phyloP scores from a whole-genome alignment of 2,329 filamentous ascomycete species.

The Epichloe scottii region DNA sequence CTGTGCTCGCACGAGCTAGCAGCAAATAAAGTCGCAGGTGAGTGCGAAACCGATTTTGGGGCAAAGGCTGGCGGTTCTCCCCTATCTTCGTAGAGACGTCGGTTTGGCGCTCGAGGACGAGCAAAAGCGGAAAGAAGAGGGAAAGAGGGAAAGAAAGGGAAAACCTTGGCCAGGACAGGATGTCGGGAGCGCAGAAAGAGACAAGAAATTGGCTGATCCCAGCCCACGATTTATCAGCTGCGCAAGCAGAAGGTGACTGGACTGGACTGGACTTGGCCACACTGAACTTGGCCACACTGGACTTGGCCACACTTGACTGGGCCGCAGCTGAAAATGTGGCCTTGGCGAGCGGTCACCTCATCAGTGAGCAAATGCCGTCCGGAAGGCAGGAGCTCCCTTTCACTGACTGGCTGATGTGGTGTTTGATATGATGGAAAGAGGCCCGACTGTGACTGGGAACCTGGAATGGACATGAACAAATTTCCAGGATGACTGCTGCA shows the following conservation, averaged over 20 bases:
- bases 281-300: not conserved
- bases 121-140: not conserved
- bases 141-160: not conserved
- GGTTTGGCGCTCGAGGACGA: not conserved
- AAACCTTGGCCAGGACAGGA: constrained; percentile 1
- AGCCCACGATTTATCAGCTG: constrained; percentile 19
- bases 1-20: not conserved
- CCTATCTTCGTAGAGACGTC: not conserved
- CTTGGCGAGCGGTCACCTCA: not conserved
- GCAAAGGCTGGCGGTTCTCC: not conserved
- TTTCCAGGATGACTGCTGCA: not conserved
- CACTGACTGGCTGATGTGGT: not conserved
- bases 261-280: not conserved
- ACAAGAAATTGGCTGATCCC: constrained; percentile 5
- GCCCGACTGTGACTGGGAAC: not conserved
- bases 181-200: not conserved
- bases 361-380: not conserved
- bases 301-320: constrained; percentile 1
- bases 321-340: constrained; percentile 1
- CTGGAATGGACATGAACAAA: not conserved
- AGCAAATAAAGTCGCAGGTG: not conserved
- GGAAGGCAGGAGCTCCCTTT: not conserved
- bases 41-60: not conserved
- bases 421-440: not conserved
- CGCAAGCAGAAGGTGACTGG: constrained; percentile 8